Percentiles rank a stretch among this genome's conserved stretches.
phyloP scores from a whole-genome alignment of 768 basidiomycete species.

The Pilatotrama ljubarskyi region DNA sequence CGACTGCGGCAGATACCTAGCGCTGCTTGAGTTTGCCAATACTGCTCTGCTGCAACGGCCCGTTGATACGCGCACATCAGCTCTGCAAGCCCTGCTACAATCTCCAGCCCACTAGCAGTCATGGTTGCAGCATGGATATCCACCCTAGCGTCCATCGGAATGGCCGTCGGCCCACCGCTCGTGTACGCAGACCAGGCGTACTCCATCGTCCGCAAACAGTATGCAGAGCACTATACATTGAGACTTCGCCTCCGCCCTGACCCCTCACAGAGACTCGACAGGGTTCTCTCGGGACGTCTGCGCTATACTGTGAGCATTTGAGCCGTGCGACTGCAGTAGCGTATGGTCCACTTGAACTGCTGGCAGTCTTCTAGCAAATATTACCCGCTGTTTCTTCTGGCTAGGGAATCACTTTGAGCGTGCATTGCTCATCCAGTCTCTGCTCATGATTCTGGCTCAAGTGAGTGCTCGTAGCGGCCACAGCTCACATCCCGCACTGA shows the following conservation, averaged over 20 bases:
- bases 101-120: neutral
- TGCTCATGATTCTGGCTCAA: conserved; percentile 85
- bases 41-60: neutral
- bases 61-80: neutral
- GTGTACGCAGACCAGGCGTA: conserved; percentile 82
- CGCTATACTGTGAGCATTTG: conserved; percentile 64
- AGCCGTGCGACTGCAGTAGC: neutral
- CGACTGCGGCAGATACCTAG: no score
- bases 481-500: neutral
- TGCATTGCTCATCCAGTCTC: conserved; percentile 75
- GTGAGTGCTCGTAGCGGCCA: conserved; percentile 38
- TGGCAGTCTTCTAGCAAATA: conserved; percentile 74
- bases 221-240: conserved; percentile 18
- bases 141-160: conserved; percentile 66
- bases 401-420: conserved; percentile 77
- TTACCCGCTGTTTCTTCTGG: conserved; percentile 91
- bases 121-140: conserved; percentile 66
- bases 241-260: neutral
- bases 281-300: conserved; percentile 88
- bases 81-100: neutral
- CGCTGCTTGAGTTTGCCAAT: no score
- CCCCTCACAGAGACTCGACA: conserved; percentile 63
- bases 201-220: conserved; percentile 82
- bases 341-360: no score
- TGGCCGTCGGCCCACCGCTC: conserved; percentile 83